Evolutionary conservation across 2,329 filamentous ascomycete genomes (phyloP), one percentile per base, ranked within the genome.

Genomic region (Aspergillus bombycis): DNA sequence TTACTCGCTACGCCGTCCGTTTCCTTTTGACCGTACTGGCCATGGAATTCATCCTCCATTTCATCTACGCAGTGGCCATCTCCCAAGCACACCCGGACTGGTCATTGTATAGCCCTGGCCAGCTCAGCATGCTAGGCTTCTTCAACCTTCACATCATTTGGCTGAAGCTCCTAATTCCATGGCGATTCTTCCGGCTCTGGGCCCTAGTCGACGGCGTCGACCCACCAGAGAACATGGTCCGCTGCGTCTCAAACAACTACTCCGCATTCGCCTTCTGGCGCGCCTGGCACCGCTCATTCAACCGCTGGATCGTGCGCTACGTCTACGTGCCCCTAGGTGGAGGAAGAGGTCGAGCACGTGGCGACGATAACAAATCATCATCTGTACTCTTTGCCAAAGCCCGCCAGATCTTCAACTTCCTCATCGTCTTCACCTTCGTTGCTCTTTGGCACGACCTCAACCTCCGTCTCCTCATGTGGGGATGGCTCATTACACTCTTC

Each of bases 141-240:
- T 96, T 98, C 83, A 97, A 97, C 78, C 88, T 99, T 14, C 92
- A 97, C 80, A 88, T 97, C 75, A 96, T 99, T 77, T 99, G 96
- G 96, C 85, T 99, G 54, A 99, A 99, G 77, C 88, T 99, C 1
- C 88, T 99, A 5, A 88, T 99, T 9, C 95, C 95, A 0, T 99
- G 94, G 94, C 91, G 95, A n/a, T 90, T 98, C 77, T 98, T 98
- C 86, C 91, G 96, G 5, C 88, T 99, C n/a, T 99, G 95, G 95
- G 85, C 92, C 0, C 85, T 99, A 4, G 75, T 94, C 19, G 95
- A 99, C 76, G 92, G 92, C 65, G 88, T 99, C 70, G 95, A 99
- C 74, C 93, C 95, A 0, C 94, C 95, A 0, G 95, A 99, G 80
- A 99, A 99, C 81, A 97, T 99, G 93, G 87, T 97, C 60, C 91